Base-by-base conservation (phyloP, 2,329 filamentous ascomycete genomes). In the Hymenoscyphus albidus region DNA sequence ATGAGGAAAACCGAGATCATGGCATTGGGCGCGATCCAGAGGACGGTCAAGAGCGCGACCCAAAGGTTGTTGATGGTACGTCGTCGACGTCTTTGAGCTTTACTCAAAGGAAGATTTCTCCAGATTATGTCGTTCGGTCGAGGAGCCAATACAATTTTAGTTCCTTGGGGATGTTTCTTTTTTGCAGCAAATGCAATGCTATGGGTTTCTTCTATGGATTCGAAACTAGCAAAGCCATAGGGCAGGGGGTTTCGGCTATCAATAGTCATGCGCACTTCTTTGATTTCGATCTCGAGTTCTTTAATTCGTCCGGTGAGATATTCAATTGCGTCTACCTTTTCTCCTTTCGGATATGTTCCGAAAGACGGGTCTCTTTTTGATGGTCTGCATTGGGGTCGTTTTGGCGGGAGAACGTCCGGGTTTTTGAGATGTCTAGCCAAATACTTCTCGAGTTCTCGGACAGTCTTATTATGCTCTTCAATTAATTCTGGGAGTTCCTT, bases 161-260 rank as follows among this genome's bases (percentile, higher is more conserved):
- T 88, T 5, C 92, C 92, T 51, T 91, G 83, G 0, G 92, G 91
- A 70, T 89, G 90, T 80, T 95, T 95, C 59, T 87, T 91, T 65
- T 90, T 90, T 27, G 90, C 86, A 10, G 88, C 85, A 77, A 90
- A 96, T 12, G 93, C 95, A 67, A 96, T 93, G 22, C 85, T 86
- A 74, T 99, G 95, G 0, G 95, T 92, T 71, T 96, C 91, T 64
- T 88, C 83, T 63, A 99, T 96, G 54, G 88, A 89, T 54, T 94
- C 88, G 78, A 95, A 99, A 72, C 92, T 97, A 9, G 94, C 93
- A 75, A 99, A 99, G 0, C 95, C 95, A 74, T 93, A 99, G 0
- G 92, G 84, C 84, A 96, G 90, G 16, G 93, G 89, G 74, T 94
- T 92, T 59, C 93, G 88, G 76, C 89, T 92, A 77, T 98, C 94